Evolutionary conservation across 108 stramenopile species (phyloP).

Genomic region (Epithemia pelagica): DNA sequence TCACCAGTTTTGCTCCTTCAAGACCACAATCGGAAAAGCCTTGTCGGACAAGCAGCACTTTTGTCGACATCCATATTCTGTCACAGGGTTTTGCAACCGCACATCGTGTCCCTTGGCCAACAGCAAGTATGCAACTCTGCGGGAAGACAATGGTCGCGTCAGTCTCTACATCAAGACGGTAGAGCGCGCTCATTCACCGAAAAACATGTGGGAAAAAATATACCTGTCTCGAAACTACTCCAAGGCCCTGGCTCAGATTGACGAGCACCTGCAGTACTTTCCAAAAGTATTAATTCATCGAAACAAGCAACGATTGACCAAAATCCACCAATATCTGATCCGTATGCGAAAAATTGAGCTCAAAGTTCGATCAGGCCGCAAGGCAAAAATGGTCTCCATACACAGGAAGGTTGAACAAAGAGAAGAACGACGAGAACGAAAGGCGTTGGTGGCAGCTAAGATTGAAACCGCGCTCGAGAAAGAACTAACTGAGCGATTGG

Average conservation of each 20-base stretch:
- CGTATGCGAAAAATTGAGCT: constrained; percentile 94
- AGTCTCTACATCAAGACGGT: constrained; percentile 95
- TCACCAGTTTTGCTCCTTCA: constrained; percentile 96
- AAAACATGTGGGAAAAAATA: constrained; percentile 97
- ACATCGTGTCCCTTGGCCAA: constrained; percentile 95
- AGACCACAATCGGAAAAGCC: constrained; percentile 76
- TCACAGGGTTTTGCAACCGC: constrained; percentile 95
- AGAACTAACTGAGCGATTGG: constrained; percentile 91
- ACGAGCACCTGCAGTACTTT: constrained; percentile 91
- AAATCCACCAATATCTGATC: constrained; percentile 97
- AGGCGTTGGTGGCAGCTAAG: constrained; percentile 91
- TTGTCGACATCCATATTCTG: constrained; percentile 95
- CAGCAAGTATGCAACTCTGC: constrained; percentile 93
- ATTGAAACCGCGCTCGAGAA: constrained; percentile 87
- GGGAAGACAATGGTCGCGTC: constrained; percentile 90
- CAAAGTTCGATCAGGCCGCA: constrained; percentile 64
- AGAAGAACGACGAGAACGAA: constrained; percentile 86
- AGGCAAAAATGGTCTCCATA: constrained; percentile 69
- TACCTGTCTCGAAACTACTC: constrained; percentile 84
- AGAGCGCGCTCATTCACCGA: constrained; percentile 95
- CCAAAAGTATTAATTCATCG: constrained; percentile 90
- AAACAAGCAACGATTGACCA: constrained; percentile 97
- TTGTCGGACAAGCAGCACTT: constrained; percentile 86
- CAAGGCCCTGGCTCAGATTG: constrained; percentile 86
- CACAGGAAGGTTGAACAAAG: constrained; percentile 88